Evolutionary conservation across 106 monocot species (phyloP).

Genomic region (Dioscorea dumetorum): DNA sequence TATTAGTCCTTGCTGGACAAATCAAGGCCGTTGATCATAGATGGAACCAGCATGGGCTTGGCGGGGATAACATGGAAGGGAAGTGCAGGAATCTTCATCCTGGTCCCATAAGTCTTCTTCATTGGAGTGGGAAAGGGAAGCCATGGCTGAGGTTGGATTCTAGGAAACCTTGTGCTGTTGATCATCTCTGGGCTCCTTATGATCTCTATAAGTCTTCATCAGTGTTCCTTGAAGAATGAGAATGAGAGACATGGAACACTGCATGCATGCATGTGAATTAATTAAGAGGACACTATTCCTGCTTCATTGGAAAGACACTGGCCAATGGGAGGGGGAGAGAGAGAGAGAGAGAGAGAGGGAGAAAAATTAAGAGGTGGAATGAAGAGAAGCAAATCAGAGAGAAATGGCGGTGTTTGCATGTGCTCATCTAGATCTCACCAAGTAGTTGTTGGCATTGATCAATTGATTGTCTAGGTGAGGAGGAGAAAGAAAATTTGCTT

Average conservation of each 20-base stretch:
- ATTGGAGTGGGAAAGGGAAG: slow-evolving; percentile 11
- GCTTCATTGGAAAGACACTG: neutral
- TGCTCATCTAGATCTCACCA: no score
- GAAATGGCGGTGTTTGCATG: no score
- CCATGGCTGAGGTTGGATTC: slow-evolving; percentile 8
- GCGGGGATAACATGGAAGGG: slow-evolving; percentile 4
- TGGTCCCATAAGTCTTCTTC: slow-evolving; percentile 2
- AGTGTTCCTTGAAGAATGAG: slow-evolving; percentile 7
- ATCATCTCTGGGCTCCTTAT: slow-evolving; percentile 8
- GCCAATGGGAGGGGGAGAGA: neutral
- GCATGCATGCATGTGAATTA: neutral
- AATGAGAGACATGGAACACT: neutral
- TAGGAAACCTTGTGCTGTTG: slow-evolving; percentile 6
- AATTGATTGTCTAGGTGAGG: no score
- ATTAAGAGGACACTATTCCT: neutral
- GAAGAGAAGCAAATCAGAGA: neutral
- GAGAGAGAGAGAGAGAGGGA: slow-evolving; percentile 2
- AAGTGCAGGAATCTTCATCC: slow-evolving; percentile 1
- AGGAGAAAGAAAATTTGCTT: no score
- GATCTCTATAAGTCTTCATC: slow-evolving; percentile 8
- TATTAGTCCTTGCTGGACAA: neutral
- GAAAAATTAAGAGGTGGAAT: neutral
- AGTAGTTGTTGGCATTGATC: no score
- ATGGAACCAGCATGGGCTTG: slow-evolving; percentile 9
- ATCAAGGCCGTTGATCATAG: slow-evolving; percentile 7